phyloP scores from a whole-genome alignment of 352 stramenopile species.

The Phytophthora fragariae region DNA sequence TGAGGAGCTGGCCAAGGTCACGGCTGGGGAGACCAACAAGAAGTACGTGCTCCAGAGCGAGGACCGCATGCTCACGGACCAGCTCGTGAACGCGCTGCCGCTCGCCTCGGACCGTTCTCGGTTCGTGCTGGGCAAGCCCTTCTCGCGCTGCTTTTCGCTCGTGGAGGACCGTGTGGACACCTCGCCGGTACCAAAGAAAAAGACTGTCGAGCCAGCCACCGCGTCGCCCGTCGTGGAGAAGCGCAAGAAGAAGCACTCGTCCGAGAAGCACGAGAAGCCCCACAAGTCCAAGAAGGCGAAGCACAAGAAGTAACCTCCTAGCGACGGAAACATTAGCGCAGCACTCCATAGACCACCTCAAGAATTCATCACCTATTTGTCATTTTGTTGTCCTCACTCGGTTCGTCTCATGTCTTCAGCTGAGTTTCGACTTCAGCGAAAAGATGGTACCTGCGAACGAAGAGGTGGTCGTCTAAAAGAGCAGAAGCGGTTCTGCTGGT shows the following conservation, averaged over 20 bases:
- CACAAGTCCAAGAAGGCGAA: constrained; percentile 72
- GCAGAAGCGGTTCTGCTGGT: constrained; percentile 66
- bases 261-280: constrained; percentile 43
- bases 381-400: constrained; percentile 34
- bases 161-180: constrained; percentile 53
- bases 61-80: constrained; percentile 67
- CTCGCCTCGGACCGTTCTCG: constrained; percentile 59
- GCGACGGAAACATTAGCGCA: constrained; percentile 40
- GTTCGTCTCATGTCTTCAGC: constrained; percentile 5
- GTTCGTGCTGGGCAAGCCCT: constrained; percentile 77
- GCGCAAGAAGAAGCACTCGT: constrained; percentile 45
- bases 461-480: constrained; percentile 73
- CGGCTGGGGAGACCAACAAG: constrained; percentile 46
- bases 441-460: constrained; percentile 19
- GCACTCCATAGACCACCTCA: constrained; percentile 43
- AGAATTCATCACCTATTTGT: constrained; percentile 53
- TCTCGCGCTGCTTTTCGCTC: constrained; percentile 77
- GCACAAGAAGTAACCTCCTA: constrained; percentile 44
- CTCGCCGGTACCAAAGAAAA: constrained; percentile 22
- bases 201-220: constrained; percentile 10
- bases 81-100: constrained; percentile 82
- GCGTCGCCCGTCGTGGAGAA: constrained; percentile 30
- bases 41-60: constrained; percentile 69
- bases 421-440: constrained; percentile 12
- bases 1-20: constrained; percentile 52